Evolutionary conservation across 2,329 filamentous ascomycete genomes (phyloP).

Genomic region (Triangularia setosa): DNA sequence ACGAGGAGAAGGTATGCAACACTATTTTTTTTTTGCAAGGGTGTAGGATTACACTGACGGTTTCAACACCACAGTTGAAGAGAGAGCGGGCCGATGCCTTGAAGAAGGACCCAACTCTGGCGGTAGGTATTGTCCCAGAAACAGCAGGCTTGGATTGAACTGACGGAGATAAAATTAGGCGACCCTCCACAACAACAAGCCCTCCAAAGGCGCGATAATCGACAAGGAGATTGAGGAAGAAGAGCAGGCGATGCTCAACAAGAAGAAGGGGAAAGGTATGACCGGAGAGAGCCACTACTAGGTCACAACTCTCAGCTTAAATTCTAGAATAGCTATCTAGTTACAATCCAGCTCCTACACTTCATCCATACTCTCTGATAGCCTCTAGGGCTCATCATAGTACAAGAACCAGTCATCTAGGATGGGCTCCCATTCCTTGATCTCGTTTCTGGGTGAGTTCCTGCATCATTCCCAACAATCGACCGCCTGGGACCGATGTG

Average conservation of each 20-base stretch:
- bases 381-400: not conserved
- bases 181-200: slow-evolving; percentile 19
- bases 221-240: slow-evolving; percentile 25
- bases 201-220: slow-evolving; percentile 21
- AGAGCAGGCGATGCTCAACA: slow-evolving; percentile 19
- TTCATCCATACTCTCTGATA: not conserved
- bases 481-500: not conserved
- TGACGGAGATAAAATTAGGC: slow-evolving; percentile 12
- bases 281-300: slow-evolving; percentile 4
- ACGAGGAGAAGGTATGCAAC: slow-evolving; percentile 9
- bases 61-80: not conserved
- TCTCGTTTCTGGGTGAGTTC: not conserved
- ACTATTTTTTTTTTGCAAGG: no score
- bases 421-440: not conserved
- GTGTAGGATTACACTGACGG: not conserved
- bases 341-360: not conserved
- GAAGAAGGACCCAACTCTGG: slow-evolving; percentile 22
- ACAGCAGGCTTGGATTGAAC: not conserved
- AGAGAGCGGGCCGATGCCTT: slow-evolving; percentile 9
- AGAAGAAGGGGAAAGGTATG: slow-evolving; percentile 16
- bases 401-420: not conserved
- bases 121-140: slow-evolving; percentile 10
- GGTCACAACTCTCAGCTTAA: not conserved
- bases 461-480: not conserved
- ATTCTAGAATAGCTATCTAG: not conserved